Evolutionary conservation across 73 alveolate genomes (phyloP).

Genomic region (Halteria grandinella): DNA sequence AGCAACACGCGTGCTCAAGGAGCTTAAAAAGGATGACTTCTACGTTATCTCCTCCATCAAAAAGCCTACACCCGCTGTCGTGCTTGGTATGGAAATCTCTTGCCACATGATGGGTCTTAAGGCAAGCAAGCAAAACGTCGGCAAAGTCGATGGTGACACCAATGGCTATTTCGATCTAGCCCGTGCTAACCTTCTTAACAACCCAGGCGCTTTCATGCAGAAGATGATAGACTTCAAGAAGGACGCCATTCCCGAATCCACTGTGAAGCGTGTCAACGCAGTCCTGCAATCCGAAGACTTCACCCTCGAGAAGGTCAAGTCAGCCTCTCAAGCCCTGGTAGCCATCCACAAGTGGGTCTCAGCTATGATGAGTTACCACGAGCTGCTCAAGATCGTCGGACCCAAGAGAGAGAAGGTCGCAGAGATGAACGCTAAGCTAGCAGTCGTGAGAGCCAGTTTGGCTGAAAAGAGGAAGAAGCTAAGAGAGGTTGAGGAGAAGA

Average conservation of each 20-base stretch:
- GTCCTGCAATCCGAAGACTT: constrained; percentile 76
- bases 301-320: constrained; percentile 73
- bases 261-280: constrained; percentile 74
- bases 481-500: constrained; percentile 83
- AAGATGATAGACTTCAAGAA: constrained; percentile 76
- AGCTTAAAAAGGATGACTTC: constrained; percentile 90
- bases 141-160: constrained; percentile 80
- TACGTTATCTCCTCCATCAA: constrained; percentile 83
- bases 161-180: constrained; percentile 93
- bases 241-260: constrained; percentile 76
- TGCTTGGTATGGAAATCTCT: constrained; percentile 87
- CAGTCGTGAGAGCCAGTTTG: constrained; percentile 61
- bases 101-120: constrained; percentile 84
- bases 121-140: constrained; percentile 78
- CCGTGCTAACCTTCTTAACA: constrained; percentile 71
- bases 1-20: constrained; percentile 87
- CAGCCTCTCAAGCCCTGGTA: constrained; percentile 79
- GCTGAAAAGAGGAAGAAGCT: constrained; percentile 75
- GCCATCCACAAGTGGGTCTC: constrained; percentile 79
- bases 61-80: constrained; percentile 95
- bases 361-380: constrained; percentile 80
- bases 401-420: constrained; percentile 71
- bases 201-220: constrained; percentile 80
- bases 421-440: constrained; percentile 73
- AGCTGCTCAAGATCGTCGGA: constrained; percentile 61